Evolutionary conservation across 202 grass and related monocot genomes (phyloP).

Genomic region (Dendrocalamus latiflorus): DNA sequence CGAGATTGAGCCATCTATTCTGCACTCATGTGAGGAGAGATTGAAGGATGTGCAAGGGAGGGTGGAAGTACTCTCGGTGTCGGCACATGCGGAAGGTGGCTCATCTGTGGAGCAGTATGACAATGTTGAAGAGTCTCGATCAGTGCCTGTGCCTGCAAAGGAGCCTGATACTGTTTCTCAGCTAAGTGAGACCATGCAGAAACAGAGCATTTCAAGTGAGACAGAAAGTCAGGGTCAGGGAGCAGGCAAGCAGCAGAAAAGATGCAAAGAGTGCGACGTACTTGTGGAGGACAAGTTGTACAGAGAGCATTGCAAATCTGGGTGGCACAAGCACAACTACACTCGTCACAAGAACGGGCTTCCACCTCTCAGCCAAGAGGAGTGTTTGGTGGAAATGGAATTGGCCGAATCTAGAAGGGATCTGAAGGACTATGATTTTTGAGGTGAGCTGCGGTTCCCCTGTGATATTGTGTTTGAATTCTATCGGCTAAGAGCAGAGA

Average conservation of each 20-base stretch:
- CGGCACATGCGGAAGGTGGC: conserved; percentile 53
- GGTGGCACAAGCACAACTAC: conserved; percentile 96
- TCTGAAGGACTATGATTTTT: conserved; percentile 78
- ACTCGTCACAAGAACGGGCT: conserved; percentile 72
- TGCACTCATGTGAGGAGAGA: conserved; percentile 71
- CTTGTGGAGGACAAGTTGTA: conserved; percentile 63
- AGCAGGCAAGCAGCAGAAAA: conserved; percentile 48
- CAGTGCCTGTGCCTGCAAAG: conserved; percentile 32
- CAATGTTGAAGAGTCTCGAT: conserved; percentile 31
- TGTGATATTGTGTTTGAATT: not conserved
- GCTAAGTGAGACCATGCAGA: conserved; percentile 55
- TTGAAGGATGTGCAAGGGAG: conserved; percentile 70
- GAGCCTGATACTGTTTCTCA: conserved; percentile 28
- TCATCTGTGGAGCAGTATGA: conserved; percentile 54
- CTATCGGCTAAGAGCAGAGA: not conserved
- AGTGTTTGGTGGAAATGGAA: conserved; percentile 65
- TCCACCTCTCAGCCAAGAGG: conserved; percentile 66
- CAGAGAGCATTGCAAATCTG: conserved; percentile 84
- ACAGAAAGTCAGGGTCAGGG: conserved; percentile 15
- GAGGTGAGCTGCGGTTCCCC: not conserved
- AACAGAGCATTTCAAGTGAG: conserved; percentile 48
- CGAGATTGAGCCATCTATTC: conserved; percentile 76
- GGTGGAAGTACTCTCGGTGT: conserved; percentile 75
- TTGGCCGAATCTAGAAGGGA: conserved; percentile 47
- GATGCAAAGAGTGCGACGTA: conserved; percentile 65